Base-by-base conservation (phyloP, 257 asterid genomes). In the Nicotiana obtusifolia region DNA sequence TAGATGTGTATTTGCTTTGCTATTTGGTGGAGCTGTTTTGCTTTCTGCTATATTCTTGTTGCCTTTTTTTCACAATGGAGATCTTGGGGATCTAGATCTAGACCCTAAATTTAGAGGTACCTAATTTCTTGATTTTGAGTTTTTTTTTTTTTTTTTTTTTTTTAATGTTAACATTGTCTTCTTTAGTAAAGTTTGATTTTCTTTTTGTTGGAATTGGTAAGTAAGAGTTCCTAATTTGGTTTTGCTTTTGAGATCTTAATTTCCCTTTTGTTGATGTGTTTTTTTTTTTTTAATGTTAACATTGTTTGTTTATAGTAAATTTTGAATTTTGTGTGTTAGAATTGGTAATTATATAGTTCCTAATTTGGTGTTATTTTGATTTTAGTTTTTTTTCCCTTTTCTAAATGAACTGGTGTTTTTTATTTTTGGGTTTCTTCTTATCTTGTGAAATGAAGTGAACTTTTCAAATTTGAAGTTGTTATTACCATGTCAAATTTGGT, bases 41-140 rank as follows among this genome's bases (percentile, higher is more conserved):
- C 83, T 91, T 28, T 90, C 97, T 83, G 95, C 97, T 86, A 53
- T 92, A 52, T 94, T 92, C 83, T 90, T 89, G 93, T 86, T 93
- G 87, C 98, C 98, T 61, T 78, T 90, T 84, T 90, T 91, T 82
- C 91, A 67, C 57, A 76, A 26, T 81, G 88, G 95, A 80, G 88
- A 88, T 88, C 88, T 59, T 20, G 85, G 84, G 88, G 93, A 87
- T 92, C 93, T 85, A 90, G 98, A 92, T 91, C 98, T 93, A 86
- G 92, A 91, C 31, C 90, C 85, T 60, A 73, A 86, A 80, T 88
- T 84, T 84, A 80, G 84, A 82, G 90, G 90, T 88, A 76, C 56
- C 22, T 49, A 26, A 15, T 61, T 79, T 79, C 82, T 79, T 79
- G 73, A 59, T 57, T 49, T 52, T 77, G 28, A 0, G 52, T 61